Conservation (phyloP, 768 basidiomycete genomes). For the Serpula lacrymans region DNA sequence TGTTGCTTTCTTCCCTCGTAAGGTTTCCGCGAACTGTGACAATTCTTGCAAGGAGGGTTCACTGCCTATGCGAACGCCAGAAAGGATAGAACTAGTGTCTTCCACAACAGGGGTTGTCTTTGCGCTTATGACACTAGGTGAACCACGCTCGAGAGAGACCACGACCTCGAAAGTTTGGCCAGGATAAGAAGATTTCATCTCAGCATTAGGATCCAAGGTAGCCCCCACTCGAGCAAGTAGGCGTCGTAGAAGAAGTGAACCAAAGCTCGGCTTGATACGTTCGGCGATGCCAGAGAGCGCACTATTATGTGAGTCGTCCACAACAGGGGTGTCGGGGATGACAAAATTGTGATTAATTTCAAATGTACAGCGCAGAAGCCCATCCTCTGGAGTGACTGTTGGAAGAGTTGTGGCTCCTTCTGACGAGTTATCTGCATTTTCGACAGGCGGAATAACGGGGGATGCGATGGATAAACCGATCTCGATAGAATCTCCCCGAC, state of each 20-base stretch:
- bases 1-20: conserved; percentile 80
- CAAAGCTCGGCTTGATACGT: conserved; percentile 40
- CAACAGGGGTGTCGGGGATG: conserved; percentile 9
- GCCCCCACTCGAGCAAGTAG: conserved; percentile 61
- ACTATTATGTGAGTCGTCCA: too few relatives aligned
- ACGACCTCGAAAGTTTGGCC: conserved; percentile 66
- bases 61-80: conserved; percentile 47
- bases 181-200: conserved; percentile 35
- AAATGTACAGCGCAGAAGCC: conserved; percentile 52
- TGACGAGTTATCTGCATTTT: conserved; percentile 18
- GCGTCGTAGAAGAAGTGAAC: conserved; percentile 53
- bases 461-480: conserved; percentile 66
- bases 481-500: conserved; percentile 78
- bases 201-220: conserved; percentile 33
- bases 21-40: conserved; percentile 69
- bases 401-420: conserved; percentile 21
- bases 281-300: too few relatives aligned
- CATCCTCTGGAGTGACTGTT: conserved; percentile 24
- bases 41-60: conserved; percentile 85
- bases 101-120: conserved; percentile 39
- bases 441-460: conserved; percentile 21
- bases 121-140: conserved; percentile 39
- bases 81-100: conserved; percentile 45
- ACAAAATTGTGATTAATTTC: conserved; percentile 53
- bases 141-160: conserved; percentile 60